phyloP scores from a whole-genome alignment of 805 yeast genomes.

The Scheffersomyces amazonensis region DNA sequence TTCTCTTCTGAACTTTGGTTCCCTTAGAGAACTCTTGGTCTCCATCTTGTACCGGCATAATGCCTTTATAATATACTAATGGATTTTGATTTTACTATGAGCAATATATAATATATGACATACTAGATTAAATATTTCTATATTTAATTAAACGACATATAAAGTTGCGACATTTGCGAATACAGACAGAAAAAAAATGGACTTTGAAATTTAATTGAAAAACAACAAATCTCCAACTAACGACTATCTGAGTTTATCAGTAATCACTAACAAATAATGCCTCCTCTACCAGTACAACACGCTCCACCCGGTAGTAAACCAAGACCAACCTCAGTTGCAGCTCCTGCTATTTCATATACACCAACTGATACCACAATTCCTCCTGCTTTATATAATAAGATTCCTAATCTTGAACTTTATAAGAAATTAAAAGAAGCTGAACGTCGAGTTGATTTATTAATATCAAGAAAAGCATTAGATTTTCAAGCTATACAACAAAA shows the following conservation, averaged over 20 bases:
- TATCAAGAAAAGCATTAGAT: constrained; percentile 81
- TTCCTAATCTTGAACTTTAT: constrained; percentile 74
- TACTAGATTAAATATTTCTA: too few species aligned
- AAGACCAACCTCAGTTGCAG: constrained; percentile 29
- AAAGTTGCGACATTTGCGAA: too few species aligned
- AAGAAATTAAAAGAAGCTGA: constrained; percentile 79
- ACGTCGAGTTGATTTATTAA: constrained; percentile 71
- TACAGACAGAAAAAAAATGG: too few species aligned
- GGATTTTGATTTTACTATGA: too few species aligned
- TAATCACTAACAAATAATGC: too few species aligned
- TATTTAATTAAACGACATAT: too few species aligned
- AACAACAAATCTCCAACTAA: too few species aligned
- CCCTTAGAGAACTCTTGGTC: not conserved
- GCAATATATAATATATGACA: too few species aligned
- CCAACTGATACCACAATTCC: constrained; percentile 43
- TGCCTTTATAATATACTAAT: too few species aligned
- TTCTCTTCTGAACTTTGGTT: constrained; percentile 19
- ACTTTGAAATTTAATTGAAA: too few species aligned
- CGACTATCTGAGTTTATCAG: too few species aligned
- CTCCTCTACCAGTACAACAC: constrained; percentile 9
- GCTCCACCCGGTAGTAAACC: constrained; percentile 22
- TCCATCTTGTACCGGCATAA: not conserved
- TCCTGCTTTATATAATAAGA: constrained; percentile 29
- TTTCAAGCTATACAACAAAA: constrained; percentile 62
- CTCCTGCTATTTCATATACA: constrained; percentile 38